Conservation (phyloP, 164 flowering plant species). For the Nelumbo lutea region DNA sequence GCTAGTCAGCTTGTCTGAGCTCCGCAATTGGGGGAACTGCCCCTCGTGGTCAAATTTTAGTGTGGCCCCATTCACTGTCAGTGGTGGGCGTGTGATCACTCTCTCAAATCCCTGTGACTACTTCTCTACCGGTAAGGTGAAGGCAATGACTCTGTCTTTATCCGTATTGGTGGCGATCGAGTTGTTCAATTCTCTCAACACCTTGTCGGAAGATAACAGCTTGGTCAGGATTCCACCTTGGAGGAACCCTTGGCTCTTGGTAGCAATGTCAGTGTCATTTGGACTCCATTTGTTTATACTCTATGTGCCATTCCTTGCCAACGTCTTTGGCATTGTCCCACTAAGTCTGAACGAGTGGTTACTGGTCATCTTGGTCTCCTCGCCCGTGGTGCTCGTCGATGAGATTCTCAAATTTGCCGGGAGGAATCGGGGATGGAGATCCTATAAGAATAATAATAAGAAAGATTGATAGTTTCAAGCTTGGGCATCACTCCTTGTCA, state of each 20-base stretch:
- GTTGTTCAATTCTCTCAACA: slow-evolving; percentile 91
- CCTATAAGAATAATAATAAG: slow-evolving; percentile 42
- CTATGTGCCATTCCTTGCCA: slow-evolving; percentile 71
- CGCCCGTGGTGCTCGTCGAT: slow-evolving; percentile 82
- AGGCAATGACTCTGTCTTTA: slow-evolving; percentile 85
- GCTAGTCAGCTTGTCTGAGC: slow-evolving; percentile 61
- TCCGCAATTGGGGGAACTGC: slow-evolving; percentile 76
- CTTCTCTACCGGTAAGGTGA: slow-evolving; percentile 69
- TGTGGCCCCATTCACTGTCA: slow-evolving; percentile 49
- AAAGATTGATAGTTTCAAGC: no score
- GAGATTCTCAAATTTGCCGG: slow-evolving; percentile 63
- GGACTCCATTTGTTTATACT: slow-evolving; percentile 76
- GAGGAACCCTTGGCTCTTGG: slow-evolving; percentile 86
- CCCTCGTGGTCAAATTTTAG: slow-evolving; percentile 70
- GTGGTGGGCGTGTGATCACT: slow-evolving; percentile 38
- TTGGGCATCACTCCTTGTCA: no score
- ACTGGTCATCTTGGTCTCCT: slow-evolving; percentile 60
- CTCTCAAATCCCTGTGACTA: slow-evolving; percentile 84
- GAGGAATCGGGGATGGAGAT: slow-evolving; percentile 33
- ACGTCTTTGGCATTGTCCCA: slow-evolving; percentile 74
- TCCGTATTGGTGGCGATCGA: slow-evolving; percentile 88
- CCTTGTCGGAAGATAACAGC: slow-evolving; percentile 85
- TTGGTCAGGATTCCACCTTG: slow-evolving; percentile 84
- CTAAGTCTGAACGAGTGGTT: slow-evolving; percentile 65
- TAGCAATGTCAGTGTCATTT: slow-evolving; percentile 80